These are phyloP conservation scores for Phytophthora quininea DNA, from an alignment of 352 stramenopile genomes.

Conservation along the genomic window DNA sequence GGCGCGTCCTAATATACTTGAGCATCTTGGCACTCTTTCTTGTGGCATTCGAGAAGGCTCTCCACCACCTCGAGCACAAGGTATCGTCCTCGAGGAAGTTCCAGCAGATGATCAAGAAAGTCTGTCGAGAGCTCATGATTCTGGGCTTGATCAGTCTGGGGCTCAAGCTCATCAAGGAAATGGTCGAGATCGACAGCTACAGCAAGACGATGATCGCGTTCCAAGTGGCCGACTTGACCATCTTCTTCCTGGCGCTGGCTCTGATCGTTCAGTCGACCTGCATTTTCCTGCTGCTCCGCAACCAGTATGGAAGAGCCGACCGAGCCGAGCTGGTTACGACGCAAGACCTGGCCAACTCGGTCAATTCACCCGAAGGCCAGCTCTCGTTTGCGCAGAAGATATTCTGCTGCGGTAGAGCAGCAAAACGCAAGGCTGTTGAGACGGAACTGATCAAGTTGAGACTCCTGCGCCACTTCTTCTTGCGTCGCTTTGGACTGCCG, in stretches of 20 bases:
- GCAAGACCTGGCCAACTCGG: no score
- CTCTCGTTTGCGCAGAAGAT: no score
- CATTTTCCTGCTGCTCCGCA: slow-evolving; percentile 53
- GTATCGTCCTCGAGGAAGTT: slow-evolving; percentile 66
- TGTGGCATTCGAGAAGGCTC: slow-evolving; percentile 47
- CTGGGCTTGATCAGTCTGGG: slow-evolving; percentile 59
- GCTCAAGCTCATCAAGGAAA: slow-evolving; percentile 58
- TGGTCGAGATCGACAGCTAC: slow-evolving; percentile 29
- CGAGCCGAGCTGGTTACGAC: slow-evolving; percentile 52
- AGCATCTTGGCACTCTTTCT: slow-evolving; percentile 58
- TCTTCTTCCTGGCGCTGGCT: slow-evolving; percentile 58
- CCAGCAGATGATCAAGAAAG: slow-evolving; percentile 73
- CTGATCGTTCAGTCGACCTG: slow-evolving; percentile 58
- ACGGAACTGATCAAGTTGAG: no score
- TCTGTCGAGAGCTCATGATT: slow-evolving; percentile 74
- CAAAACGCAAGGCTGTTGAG: no score
- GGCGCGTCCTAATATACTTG: slow-evolving; percentile 54
- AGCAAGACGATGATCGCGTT: no score
- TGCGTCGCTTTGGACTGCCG: no score
- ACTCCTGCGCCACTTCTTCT: no score
- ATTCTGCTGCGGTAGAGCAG: no score
- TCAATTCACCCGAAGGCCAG: no score
- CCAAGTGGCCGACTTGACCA: no score
- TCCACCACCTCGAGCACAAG: slow-evolving; percentile 60
- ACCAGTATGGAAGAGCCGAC: slow-evolving; percentile 43